Evolutionary conservation across 106 monocot species (phyloP).

Genomic region (Allium cepa): DNA sequence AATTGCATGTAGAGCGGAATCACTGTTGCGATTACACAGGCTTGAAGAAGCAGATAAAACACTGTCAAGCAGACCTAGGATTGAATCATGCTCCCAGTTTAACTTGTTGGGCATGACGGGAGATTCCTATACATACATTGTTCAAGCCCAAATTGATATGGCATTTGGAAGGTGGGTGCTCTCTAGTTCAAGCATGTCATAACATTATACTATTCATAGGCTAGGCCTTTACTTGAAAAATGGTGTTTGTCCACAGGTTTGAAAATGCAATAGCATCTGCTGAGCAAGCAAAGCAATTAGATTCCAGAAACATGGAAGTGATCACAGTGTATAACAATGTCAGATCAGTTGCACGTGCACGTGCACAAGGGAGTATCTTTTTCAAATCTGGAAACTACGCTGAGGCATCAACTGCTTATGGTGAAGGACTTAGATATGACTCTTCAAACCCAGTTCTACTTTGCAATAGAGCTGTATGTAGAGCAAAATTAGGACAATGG

Average conservation of each 20-base stretch:
- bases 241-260: conserved; percentile 25
- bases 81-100: conserved; percentile 19
- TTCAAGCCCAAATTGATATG: conserved; percentile 74
- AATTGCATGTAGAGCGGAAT: conserved; percentile 62
- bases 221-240: no score
- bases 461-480: conserved; percentile 72
- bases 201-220: no score
- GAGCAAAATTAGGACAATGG: conserved; percentile 60
- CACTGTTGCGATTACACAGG: conserved; percentile 59
- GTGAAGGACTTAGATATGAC: conserved; percentile 50
- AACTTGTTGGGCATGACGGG: conserved; percentile 46
- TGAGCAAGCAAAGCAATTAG: conserved; percentile 39
- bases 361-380: conserved; percentile 43
- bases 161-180: conserved; percentile 72
- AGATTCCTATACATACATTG: conserved; percentile 44
- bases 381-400: conserved; percentile 41
- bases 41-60: conserved; percentile 69
- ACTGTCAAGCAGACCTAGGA: conserved; percentile 27
- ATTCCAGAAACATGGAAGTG: conserved; percentile 34
- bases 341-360: conserved; percentile 31
- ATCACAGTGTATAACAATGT: conserved; percentile 23
- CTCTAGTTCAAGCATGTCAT: background rate
- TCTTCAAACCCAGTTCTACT: conserved; percentile 52
- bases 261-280: conserved; percentile 40
- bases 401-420: conserved; percentile 52